Base-by-base conservation (phyloP, 176 grass and related monocot species). In the Ampelocalamus luodianensis region DNA sequence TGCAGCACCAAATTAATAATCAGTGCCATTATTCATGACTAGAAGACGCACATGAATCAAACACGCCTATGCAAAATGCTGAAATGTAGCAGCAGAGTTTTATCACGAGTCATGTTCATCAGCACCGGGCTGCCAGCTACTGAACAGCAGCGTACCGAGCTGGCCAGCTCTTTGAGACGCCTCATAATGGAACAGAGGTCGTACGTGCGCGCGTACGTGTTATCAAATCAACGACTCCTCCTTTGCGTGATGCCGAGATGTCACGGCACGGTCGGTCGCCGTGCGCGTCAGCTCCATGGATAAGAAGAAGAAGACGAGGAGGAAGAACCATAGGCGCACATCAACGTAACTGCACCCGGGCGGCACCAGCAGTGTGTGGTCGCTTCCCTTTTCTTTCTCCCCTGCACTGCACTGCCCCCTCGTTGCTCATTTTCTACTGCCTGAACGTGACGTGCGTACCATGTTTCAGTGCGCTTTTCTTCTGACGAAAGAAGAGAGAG, bases 51-150 rank as follows among this genome's bases (percentile, higher is more conserved):
- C 11, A 45, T 45, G 43, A 10, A 45, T 45, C 43, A 45, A 45
- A 45, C 11, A 45, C 43, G 10, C 4, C 46, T 15, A 0, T 1
- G 46, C 46, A 14, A 49, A 14, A 49, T 49, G 46, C 46, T 14
- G 46, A 49, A 5, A 14, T 15, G 46, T 13, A 49, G 46, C 46
- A 49, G 46, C 46, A 1, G 91, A 92, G 22, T 92, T 94, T 66
- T 87, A 90, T 40, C 49, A 51, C 5, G 49, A 51, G 49, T 3
- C 0, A 12, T 3, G 44, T 51, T 17, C 49, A 20, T 2, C 51
- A 20, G 51, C 17, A 20, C 51, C 17, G 8, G n/a, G 54, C 54
- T 9, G 8, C 22, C 55, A 59, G 6, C 32, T n/a, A 8, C 23
- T 26, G n/a, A 61, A 61, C 59, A 61, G 59, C 12, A 4, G 23